These are phyloP conservation scores for Penicillium paneum DNA, from an alignment of 2,329 filamentous ascomycete species.

Conservation along the genomic window DNA sequence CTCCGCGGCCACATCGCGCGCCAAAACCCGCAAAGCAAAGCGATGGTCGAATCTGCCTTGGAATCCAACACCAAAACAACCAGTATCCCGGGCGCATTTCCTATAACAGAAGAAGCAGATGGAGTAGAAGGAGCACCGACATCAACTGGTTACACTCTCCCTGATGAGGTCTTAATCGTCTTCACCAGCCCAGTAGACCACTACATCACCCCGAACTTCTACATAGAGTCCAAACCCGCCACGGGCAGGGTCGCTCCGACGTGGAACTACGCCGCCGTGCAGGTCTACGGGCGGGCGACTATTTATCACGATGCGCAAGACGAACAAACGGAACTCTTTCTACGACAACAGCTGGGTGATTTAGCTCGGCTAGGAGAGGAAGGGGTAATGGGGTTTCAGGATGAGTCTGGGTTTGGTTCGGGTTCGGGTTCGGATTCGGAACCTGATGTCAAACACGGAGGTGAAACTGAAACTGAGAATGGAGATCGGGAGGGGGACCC, in stretches of 20 bases:
- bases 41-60: constrained; percentile 15
- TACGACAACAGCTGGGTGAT: constrained; percentile 15
- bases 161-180: constrained; percentile 16
- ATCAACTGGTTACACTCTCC: not conserved
- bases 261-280: constrained; percentile 65
- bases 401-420: not conserved
- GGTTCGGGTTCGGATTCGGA: not conserved
- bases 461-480: not conserved
- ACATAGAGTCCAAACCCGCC: constrained; percentile 61
- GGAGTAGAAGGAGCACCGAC: not conserved
- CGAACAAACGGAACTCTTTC: constrained; percentile 5
- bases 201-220: constrained; percentile 56
- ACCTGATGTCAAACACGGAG: not conserved
- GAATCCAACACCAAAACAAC: not conserved
- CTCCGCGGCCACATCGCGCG: constrained; percentile 22
- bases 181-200: constrained; percentile 21
- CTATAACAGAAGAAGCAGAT: not conserved
- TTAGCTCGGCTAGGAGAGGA: constrained; percentile 15
- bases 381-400: constrained; percentile 15
- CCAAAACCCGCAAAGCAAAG: constrained; percentile 19
- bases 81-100: not conserved
- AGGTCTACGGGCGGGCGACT: constrained; percentile 19
- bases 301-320: constrained; percentile 11
- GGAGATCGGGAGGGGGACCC: not conserved
- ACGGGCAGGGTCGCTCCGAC: constrained; percentile 67